A percentile compares a stretch with the other conserved stretches of the same genome.
Conservation (phyloP, 2,329 filamentous ascomycete genomes). For the Hypomyces rosellus region DNA sequence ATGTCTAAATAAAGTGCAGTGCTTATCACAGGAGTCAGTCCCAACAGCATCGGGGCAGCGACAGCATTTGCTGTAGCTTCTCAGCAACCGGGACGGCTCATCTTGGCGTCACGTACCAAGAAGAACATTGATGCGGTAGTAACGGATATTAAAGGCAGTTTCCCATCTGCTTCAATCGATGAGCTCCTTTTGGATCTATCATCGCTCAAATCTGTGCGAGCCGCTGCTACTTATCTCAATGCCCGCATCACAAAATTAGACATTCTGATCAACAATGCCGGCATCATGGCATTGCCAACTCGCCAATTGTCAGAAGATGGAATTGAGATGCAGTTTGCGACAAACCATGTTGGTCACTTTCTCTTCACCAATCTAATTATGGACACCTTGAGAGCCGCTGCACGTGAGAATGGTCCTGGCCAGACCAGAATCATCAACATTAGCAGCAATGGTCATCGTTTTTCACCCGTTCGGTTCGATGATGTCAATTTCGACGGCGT, state of each 20-base stretch:
- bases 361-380: conserved; percentile 5
- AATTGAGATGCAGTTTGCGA: conserved; percentile 1
- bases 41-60: neutral
- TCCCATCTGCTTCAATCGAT: too few species aligned
- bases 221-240: neutral
- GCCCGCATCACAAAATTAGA: neutral
- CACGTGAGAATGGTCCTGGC: too few species aligned
- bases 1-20: neutral
- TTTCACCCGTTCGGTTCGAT: neutral
- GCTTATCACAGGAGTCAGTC: neutral
- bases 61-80: neutral
- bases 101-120: too few species aligned
- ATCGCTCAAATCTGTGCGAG: neutral
- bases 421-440: too few species aligned
- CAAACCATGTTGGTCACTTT: conserved; percentile 2
- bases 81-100: neutral
- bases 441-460: too few species aligned
- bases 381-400: too few species aligned
- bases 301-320: neutral
- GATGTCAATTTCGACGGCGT: neutral
- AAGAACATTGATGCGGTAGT: too few species aligned
- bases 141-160: too few species aligned
- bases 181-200: neutral
- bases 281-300: neutral
- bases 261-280: too few species aligned